These are phyloP conservation scores for Murraya paniculata DNA, from an alignment of 345 rosid genomes.

Conservation along the genomic window DNA sequence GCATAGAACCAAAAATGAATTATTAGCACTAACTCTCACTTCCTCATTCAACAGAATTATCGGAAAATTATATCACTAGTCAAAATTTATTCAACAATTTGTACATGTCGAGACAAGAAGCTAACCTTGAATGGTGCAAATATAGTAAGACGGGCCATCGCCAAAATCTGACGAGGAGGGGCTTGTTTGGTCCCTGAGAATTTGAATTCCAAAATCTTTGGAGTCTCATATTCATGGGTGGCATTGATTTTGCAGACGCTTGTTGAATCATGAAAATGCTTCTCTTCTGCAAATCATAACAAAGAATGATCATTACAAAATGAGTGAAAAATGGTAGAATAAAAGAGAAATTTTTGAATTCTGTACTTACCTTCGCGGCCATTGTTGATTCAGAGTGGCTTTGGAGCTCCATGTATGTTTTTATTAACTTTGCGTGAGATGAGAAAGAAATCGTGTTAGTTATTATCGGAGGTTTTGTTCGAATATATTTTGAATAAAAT, in stretches of 20 bases:
- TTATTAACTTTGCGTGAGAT: neutral
- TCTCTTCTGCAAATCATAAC: slow-evolving; percentile 7
- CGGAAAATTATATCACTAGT: neutral
- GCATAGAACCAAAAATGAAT: neutral
- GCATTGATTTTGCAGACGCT: neutral
- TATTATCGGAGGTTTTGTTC: neutral
- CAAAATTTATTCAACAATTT: neutral
- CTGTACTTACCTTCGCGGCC: neutral
- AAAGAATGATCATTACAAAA: neutral
- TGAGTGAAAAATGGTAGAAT: neutral
- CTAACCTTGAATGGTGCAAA: neutral
- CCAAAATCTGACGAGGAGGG: slow-evolving; percentile 1
- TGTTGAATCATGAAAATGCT: slow-evolving; percentile 3
- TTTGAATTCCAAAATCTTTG: neutral
- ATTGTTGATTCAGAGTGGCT: neutral
- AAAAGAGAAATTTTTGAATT: neutral
- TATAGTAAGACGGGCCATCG: neutral
- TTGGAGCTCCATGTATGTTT: neutral
- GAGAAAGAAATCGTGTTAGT: neutral
- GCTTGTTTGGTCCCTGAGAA: neutral
- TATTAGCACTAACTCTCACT: neutral
- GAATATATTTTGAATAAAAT: neutral
- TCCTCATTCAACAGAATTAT: neutral
- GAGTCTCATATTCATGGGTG: neutral
- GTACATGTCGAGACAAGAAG: neutral